These are phyloP conservation scores for Oryza nivara DNA, from an alignment of 176 grass and related monocot species.

Conservation along the genomic window DNA sequence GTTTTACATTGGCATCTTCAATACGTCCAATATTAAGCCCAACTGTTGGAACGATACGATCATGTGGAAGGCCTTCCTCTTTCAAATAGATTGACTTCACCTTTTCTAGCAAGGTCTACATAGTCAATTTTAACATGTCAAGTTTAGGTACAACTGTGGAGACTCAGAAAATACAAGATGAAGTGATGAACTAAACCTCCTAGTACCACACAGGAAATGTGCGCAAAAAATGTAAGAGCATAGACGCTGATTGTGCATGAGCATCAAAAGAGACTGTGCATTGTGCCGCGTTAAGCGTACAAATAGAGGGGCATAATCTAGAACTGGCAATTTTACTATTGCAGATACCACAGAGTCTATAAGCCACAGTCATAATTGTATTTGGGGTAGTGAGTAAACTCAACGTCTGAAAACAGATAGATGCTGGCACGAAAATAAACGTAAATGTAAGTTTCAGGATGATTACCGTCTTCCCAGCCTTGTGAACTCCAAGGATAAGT, in stretches of 20 bases:
- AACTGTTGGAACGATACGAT: slow-evolving; percentile 93
- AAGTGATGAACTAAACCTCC: not conserved
- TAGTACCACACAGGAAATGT: not conserved
- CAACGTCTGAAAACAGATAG: not conserved
- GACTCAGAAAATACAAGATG: not conserved
- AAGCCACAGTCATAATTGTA: not conserved
- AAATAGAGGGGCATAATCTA: not conserved
- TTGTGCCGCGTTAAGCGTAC: not conserved
- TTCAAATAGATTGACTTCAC: slow-evolving; percentile 88
- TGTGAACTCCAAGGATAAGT: slow-evolving; percentile 92
- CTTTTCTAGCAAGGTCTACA: slow-evolving; percentile 96
- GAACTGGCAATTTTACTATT: not conserved
- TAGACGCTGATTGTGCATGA: not conserved
- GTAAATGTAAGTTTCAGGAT: slow-evolving; percentile 26
- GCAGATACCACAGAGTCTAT: not conserved
- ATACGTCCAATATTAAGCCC: slow-evolving; percentile 95
- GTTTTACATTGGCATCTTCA: slow-evolving; percentile 88
- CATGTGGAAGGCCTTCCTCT: slow-evolving; percentile 72
- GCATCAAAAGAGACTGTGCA: not conserved
- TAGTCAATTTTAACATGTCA: slow-evolving; percentile 26
- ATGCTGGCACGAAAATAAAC: slow-evolving; percentile 16
- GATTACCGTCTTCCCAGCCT: slow-evolving; percentile 97
- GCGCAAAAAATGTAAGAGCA: not conserved
- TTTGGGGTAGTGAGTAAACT: not conserved
- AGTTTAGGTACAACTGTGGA: not conserved